These are phyloP conservation scores for Rhododendron molle DNA, from an alignment of 148 eudicot species.

Conservation along the genomic window DNA sequence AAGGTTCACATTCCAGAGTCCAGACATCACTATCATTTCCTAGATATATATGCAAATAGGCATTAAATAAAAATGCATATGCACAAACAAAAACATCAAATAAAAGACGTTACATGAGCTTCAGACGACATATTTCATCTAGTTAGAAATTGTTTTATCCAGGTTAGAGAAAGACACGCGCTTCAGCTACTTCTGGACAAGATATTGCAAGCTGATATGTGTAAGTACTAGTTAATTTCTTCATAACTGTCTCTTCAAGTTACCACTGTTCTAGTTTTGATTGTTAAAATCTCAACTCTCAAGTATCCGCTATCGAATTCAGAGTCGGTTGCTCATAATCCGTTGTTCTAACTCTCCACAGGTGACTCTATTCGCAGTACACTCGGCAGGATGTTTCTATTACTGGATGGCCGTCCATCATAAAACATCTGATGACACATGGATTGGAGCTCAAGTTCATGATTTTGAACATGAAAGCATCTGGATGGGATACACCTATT, in stretches of 20 bases:
- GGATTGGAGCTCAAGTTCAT: conserved; percentile 43
- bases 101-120: background rate
- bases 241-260: background rate
- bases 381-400: conserved; percentile 53
- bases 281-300: background rate
- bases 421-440: conserved; percentile 23
- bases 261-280: background rate
- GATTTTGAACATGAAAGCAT: conserved; percentile 33
- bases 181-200: conserved; percentile 54
- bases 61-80: background rate
- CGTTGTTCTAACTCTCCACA: conserved; percentile 9
- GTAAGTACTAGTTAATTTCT: conserved; percentile 19
- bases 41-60: background rate
- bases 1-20: background rate
- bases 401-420: conserved; percentile 44
- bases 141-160: background rate
- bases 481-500: conserved; percentile 46
- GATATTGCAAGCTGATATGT: conserved; percentile 39
- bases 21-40: background rate
- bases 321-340: background rate
- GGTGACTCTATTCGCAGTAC: conserved; percentile 52
- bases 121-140: background rate
- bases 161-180: conserved; percentile 56
- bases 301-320: background rate
- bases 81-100: background rate